Evolutionary conservation across 1,284 basidiomycete species (phyloP), one percentile per base, ranked within the genome.

Genomic region (Hypsizygus ulmarius): DNA sequence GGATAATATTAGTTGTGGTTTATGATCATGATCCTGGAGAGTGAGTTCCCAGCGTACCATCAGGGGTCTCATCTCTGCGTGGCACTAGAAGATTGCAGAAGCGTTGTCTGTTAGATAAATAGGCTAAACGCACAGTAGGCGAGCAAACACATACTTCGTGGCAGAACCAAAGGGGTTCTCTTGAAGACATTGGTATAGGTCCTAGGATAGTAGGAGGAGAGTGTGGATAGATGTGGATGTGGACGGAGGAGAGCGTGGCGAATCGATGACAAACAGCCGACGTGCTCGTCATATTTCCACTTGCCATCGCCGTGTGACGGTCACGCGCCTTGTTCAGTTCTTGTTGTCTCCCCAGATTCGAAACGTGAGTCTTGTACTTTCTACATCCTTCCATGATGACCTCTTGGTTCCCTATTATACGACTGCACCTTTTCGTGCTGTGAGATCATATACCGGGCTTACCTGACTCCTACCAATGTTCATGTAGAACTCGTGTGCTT

Each of bases 161-260:
- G 53, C 87, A 90, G 60, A 73, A 90, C 87, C 88, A 90, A 60
- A 87, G 62, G 6, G 84, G 79, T 54, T 86, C 82, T 65, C 83
- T 70, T 12, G 78, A 70, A 7, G 84, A 83, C 85, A 88, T 88
- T 32, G 44, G 55, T 36, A 43, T 14, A 43, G 27, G 27, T 32
- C 25, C 30, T 25, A 25, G 35, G 15, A 29, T n/a, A 40, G 45
- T 39, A 19, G 39, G 48, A 43, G 39, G 39, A 33, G 43, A 29
- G 38, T 29, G 39, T 42, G 36, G 21, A 33, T n/a, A 32, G 38
- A 43, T 35, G 37, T 30, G 27, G 6, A 19, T 21, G 29, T 9
- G 29, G 7, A 28, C 2, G 16, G n/a, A 18, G n/a, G 15, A n/a
- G 21, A 30, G n/a, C 28, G 18, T 33, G 38, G 39, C 27, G n/a